phyloP scores from a whole-genome alignment of 2,329 filamentous ascomycete species.

The Simplicillium sp. region DNA sequence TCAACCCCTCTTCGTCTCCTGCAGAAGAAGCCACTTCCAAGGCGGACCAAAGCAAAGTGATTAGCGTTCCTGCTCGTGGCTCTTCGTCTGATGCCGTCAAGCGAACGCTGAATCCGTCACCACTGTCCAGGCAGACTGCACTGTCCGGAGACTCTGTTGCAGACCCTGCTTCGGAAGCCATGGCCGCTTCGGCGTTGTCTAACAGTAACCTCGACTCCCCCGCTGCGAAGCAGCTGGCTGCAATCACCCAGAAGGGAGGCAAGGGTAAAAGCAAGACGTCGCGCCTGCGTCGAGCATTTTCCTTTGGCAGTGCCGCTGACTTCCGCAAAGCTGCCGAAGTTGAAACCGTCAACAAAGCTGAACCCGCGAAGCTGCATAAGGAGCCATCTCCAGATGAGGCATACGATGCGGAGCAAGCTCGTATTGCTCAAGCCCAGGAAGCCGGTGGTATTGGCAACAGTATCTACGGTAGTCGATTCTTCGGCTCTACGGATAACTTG shows the following conservation, averaged over 20 bases:
- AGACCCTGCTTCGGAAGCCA: conserved; percentile 24
- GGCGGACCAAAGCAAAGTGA: conserved; percentile 43
- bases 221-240: conserved; percentile 75
- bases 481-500: conserved; percentile 90
- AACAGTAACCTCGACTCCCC: conserved; percentile 45
- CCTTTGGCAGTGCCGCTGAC: conserved; percentile 91
- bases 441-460: conserved; percentile 83
- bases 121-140: conserved; percentile 61
- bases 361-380: conserved; percentile 52
- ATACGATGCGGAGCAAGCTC: conserved; percentile 79
- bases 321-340: conserved; percentile 66
- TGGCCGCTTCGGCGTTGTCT: conserved; percentile 19
- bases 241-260: conserved; percentile 73
- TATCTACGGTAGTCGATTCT: conserved; percentile 85
- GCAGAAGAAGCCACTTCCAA: conserved; percentile 37
- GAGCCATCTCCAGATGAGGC: conserved; percentile 53
- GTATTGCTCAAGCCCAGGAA: conserved; percentile 88
- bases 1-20: conserved; percentile 39
- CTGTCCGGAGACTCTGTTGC: conserved; percentile 46
- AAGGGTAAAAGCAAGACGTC: conserved; percentile 79
- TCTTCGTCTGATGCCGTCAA: conserved; percentile 60
- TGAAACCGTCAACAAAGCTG: conserved; percentile 34
- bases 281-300: conserved; percentile 81
- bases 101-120: conserved; percentile 58
- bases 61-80: conserved; percentile 51